Conservation (phyloP, 1,139 yeast genomes). For the Taiozyma sp. region DNA sequence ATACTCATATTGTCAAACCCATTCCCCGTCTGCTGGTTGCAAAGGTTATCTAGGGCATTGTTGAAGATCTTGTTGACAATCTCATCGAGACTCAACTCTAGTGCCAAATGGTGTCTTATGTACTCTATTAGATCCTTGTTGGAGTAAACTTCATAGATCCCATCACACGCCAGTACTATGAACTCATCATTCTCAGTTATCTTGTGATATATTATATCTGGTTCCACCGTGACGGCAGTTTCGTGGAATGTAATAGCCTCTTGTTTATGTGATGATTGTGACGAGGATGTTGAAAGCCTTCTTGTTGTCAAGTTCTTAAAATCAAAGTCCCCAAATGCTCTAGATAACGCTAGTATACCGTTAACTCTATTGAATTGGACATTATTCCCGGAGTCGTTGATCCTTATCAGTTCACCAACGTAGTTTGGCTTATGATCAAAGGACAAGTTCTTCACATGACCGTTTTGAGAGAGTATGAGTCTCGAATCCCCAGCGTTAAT, state of each 20-base stretch:
- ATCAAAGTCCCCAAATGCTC: slow-evolving; percentile 75
- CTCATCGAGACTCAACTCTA: slow-evolving; percentile 53
- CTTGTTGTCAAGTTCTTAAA: slow-evolving; percentile 38
- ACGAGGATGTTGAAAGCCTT: neutral
- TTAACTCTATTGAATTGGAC: slow-evolving; percentile 66
- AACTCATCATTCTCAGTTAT: slow-evolving; percentile 55
- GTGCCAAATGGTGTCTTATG: slow-evolving; percentile 50
- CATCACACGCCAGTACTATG: slow-evolving; percentile 67
- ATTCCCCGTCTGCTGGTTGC: slow-evolving; percentile 67
- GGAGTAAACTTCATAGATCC: slow-evolving; percentile 74
- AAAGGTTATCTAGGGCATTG: slow-evolving; percentile 61
- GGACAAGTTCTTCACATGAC: slow-evolving; percentile 54
- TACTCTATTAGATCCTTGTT: slow-evolving; percentile 47
- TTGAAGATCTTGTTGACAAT: slow-evolving; percentile 56
- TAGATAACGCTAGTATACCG: slow-evolving; percentile 63
- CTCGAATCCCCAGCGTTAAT: slow-evolving; percentile 78
- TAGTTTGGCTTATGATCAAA: slow-evolving; percentile 75
- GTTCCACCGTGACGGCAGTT: slow-evolving; percentile 56
- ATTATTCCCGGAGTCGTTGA: slow-evolving; percentile 70
- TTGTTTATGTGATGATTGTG: neutral
- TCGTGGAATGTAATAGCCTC: slow-evolving; percentile 23
- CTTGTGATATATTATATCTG: slow-evolving; percentile 54
- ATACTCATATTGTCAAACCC: slow-evolving; percentile 82
- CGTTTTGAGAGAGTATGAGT: slow-evolving; percentile 46
- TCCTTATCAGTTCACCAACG: slow-evolving; percentile 69